Base-by-base conservation (phyloP, 768 basidiomycete genomes). In the Candolleomyces aberdarensis region DNA sequence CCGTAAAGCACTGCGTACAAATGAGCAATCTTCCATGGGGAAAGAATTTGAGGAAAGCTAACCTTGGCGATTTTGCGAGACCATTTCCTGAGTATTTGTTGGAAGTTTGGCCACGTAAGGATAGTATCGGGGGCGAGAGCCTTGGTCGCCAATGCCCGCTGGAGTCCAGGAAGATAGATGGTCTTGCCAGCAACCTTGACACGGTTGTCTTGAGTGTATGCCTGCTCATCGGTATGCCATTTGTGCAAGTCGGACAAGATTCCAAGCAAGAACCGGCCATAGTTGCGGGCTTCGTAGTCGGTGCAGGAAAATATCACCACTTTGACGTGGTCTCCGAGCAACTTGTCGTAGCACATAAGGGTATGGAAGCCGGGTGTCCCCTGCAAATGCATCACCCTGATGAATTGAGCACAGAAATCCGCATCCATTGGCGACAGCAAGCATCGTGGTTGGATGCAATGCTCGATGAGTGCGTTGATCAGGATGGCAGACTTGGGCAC, bases 341-440 rank as follows among this genome's bases (percentile, higher is more conserved):
- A 76, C 93, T 85, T 89, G 73, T 96, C 88, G 68, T 95, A 97
- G 62, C 89, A 87, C 69, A 85, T 83, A 11, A 97, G 72, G 0
- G 94, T 94, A 41, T 89, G 87, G 72, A 98, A 99, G 2, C 89
- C 89, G 9, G 87, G 85, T 0, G 96, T 96, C n/a, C 93, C 95
- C 70, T 89, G 85, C 14, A 84, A 82, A 66, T 99, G 97, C 62
- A 98, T 78, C 14, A 89, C 81, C 69, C 90, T 90, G 71, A 98
- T 90, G 68, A 98, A 89, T 65, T 93, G 91, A 2, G 93, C 89
- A 59, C 94, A 94, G 66, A 88, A 99, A 59, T 96, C 90, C 26
- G 97, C 96, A 72, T 99, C 97, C 85, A 95, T 92, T 0, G 95
- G 95, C 0, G 96, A 96, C n/a, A 98, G 77, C 44, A 98, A 77